Percentiles rank a stretch among this genome's conserved stretches.
Conservation (phyloP, 257 asterid species). For the Solanum neorickii region DNA sequence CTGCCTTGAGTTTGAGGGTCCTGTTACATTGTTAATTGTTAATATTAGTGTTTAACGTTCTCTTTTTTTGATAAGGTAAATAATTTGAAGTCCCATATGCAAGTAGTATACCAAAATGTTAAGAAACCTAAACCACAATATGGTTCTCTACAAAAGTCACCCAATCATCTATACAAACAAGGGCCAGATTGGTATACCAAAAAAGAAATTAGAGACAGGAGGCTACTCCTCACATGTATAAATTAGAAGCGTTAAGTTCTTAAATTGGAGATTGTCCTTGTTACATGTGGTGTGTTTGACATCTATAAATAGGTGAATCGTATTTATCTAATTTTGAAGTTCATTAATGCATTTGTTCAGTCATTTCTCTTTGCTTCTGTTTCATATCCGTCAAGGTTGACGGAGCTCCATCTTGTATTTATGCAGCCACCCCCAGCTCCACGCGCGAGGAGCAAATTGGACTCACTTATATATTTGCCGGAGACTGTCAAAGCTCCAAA, state of each 20-base stretch:
- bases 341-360: background rate
- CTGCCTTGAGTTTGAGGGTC: background rate
- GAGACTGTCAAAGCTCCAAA: constrained; percentile 33
- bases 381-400: background rate
- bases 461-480: constrained; percentile 69
- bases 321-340: background rate
- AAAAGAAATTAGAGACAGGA: background rate
- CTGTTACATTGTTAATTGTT: background rate
- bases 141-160: background rate
- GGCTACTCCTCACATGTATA: background rate
- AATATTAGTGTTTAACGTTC: background rate
- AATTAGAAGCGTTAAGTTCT: background rate
- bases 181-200: background rate
- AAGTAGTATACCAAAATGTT: background rate
- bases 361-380: background rate
- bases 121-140: background rate
- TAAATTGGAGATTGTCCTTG: background rate
- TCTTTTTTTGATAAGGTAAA: background rate
- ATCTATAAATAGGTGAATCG: background rate
- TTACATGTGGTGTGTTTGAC: background rate
- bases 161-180: background rate
- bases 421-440: constrained; percentile 91
- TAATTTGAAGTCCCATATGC: background rate
- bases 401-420: background rate
- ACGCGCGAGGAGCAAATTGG: constrained; percentile 79